A percentile compares a stretch with the other conserved stretches of the same genome.
These are phyloP conservation scores for Lichenothelia convexa DNA, from an alignment of 495 filamentous ascomycete genomes.

Conservation along the genomic window DNA sequence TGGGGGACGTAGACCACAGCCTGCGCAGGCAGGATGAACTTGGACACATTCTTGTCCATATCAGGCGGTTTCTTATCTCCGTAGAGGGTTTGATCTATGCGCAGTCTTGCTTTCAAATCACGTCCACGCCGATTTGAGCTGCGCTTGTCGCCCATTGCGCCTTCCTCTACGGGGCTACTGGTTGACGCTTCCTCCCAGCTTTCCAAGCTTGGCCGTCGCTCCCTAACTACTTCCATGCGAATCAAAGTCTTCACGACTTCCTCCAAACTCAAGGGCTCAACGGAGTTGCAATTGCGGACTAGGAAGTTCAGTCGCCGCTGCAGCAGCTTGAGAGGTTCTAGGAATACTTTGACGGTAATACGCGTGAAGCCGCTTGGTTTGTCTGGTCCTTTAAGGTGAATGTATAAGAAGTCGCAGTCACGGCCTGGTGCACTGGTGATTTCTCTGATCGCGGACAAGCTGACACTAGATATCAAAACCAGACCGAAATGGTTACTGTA, in stretches of 20 bases:
- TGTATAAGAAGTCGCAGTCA: slow-evolving; percentile 84
- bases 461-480: slow-evolving; percentile 59
- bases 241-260: slow-evolving; percentile 45
- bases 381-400: slow-evolving; percentile 53
- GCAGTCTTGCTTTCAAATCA: slow-evolving; percentile 40
- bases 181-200: slow-evolving; percentile 82
- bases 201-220: slow-evolving; percentile 47
- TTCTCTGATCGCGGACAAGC: slow-evolving; percentile 58
- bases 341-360: slow-evolving; percentile 76
- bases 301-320: slow-evolving; percentile 70
- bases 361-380: slow-evolving; percentile 45
- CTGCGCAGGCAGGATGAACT: slow-evolving; percentile 69
- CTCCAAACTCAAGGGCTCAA: slow-evolving; percentile 42
- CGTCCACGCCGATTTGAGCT: slow-evolving; percentile 21
- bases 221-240: slow-evolving; percentile 47
- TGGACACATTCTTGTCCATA: slow-evolving; percentile 35
- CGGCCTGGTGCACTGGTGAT: slow-evolving; percentile 76
- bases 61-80: slow-evolving; percentile 10
- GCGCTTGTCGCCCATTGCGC: slow-evolving; percentile 10
- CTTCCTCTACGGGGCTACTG: slow-evolving; percentile 39
- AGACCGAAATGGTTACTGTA: slow-evolving; percentile 91
- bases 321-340: slow-evolving; percentile 68
- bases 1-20: slow-evolving; percentile 69
- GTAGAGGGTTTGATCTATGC: slow-evolving; percentile 40
- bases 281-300: slow-evolving; percentile 52